Evolutionary conservation across 2,329 filamentous ascomycete species (phyloP).

Genomic region (Pyricularia sp.): DNA sequence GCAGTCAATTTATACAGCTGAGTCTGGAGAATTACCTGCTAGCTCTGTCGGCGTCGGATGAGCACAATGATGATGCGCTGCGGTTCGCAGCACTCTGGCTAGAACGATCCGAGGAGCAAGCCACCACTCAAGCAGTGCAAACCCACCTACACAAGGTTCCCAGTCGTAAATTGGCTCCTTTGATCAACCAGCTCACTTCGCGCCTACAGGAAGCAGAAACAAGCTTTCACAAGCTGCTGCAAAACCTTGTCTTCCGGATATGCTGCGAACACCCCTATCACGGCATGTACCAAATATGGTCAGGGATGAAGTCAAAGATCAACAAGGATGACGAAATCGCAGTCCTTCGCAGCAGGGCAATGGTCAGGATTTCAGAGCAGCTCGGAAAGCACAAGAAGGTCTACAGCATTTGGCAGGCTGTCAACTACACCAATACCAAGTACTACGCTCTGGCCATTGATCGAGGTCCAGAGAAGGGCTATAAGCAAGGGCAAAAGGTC

Average conservation of each 20-base stretch:
- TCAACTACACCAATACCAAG: slow-evolving; percentile 63
- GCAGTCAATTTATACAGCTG: slow-evolving; percentile 75
- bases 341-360: slow-evolving; percentile 63
- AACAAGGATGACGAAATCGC: slow-evolving; percentile 67
- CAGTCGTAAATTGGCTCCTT: slow-evolving; percentile 79
- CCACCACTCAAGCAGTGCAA: slow-evolving; percentile 68
- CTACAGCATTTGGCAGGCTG: slow-evolving; percentile 54
- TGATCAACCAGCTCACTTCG: slow-evolving; percentile 97
- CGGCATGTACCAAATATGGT: slow-evolving; percentile 94
- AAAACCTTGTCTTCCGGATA: slow-evolving; percentile 67
- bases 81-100: slow-evolving; percentile 94
- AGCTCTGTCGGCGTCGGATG: slow-evolving; percentile 74
- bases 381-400: slow-evolving; percentile 43
- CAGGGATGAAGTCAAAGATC: slow-evolving; percentile 60
- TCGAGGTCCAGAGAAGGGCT: slow-evolving; percentile 46
- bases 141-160: slow-evolving; percentile 65
- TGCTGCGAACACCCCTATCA: slow-evolving; percentile 93
- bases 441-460: slow-evolving; percentile 58
- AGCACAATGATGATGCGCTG: slow-evolving; percentile 80
- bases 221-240: slow-evolving; percentile 68
- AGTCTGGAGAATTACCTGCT: slow-evolving; percentile 91
- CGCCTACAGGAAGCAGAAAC: slow-evolving; percentile 63
- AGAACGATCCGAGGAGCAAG: slow-evolving; percentile 66
- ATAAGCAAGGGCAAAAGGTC: slow-evolving; percentile 59
- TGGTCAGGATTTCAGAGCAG: slow-evolving; percentile 54